Evolutionary conservation across 768 basidiomycete genomes (phyloP).

Genomic region (Boletellus ananas): DNA sequence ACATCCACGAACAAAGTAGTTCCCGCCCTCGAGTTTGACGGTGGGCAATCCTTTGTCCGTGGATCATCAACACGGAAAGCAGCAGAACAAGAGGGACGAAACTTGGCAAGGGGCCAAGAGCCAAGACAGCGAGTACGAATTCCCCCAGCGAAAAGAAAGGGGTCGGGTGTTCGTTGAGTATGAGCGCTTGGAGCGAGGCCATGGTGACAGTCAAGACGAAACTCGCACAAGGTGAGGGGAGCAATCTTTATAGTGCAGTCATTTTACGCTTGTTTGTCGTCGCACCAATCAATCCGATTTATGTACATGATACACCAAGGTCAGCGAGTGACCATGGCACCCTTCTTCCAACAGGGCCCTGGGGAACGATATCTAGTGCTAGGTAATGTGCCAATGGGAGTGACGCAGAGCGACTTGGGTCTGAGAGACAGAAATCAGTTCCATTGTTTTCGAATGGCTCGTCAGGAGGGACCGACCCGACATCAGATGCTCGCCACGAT

Average conservation of each 20-base stretch:
- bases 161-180: conserved; percentile 25
- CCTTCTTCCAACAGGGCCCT: neutral
- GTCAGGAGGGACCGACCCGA: conserved; percentile 9
- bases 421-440: conserved; percentile 6
- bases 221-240: neutral
- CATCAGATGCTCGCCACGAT: neutral
- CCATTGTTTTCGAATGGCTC: neutral
- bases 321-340: neutral
- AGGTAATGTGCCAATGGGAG: neutral
- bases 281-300: neutral
- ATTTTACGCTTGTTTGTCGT: conserved; percentile 23
- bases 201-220: conserved; percentile 14
- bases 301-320: neutral
- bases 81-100: conserved; percentile 35
- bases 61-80: conserved; percentile 24
- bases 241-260: conserved; percentile 12
- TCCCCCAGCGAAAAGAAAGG: conserved; percentile 24
- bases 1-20: conserved; percentile 32
- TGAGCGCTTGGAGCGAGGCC: conserved; percentile 20
- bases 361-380: too few relatives aligned
- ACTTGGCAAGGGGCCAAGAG: conserved; percentile 28
- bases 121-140: conserved; percentile 20
- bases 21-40: conserved; percentile 29
- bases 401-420: neutral
- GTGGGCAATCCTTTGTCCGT: conserved; percentile 29